A percentile compares a stretch with the other conserved stretches of the same genome.
Conservation (phyloP, 257 asterid species). For the Solanum megistacrolobum region DNA sequence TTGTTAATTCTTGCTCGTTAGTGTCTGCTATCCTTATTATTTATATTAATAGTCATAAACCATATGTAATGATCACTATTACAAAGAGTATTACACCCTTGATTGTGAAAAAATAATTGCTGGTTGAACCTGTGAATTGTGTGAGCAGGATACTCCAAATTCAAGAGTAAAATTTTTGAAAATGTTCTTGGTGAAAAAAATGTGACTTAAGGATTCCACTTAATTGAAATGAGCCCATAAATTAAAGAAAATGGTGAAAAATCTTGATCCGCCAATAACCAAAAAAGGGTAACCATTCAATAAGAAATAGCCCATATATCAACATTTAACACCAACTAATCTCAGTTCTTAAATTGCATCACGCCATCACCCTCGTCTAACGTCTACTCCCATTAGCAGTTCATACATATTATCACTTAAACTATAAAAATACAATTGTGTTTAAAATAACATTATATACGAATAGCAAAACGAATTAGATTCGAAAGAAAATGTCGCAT, state of each 20-base stretch:
- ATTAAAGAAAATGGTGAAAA: neutral
- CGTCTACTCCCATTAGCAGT: neutral
- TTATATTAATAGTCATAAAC: too few species aligned
- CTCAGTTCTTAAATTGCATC: neutral
- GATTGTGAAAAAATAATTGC: too few species aligned
- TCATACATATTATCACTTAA: neutral
- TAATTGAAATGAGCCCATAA: neutral
- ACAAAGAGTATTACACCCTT: too few species aligned
- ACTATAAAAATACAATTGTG: neutral
- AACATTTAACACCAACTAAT: neutral
- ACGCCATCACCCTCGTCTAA: neutral
- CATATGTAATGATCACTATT: too few species aligned
- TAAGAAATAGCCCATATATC: neutral
- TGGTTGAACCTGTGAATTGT: too few species aligned
- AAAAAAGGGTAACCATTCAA: neutral
- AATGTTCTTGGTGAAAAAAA: neutral
- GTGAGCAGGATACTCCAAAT: too few species aligned
- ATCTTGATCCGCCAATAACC: neutral
- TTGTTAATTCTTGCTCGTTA: too few species aligned
- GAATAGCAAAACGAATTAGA: neutral
- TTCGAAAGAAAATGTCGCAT: neutral
- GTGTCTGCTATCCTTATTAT: too few species aligned
- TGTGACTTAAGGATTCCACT: neutral
- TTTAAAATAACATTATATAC: neutral
- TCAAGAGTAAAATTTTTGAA: neutral